Conservation (phyloP, 441 rosid genomes). For the Euphorbia celastroides region DNA sequence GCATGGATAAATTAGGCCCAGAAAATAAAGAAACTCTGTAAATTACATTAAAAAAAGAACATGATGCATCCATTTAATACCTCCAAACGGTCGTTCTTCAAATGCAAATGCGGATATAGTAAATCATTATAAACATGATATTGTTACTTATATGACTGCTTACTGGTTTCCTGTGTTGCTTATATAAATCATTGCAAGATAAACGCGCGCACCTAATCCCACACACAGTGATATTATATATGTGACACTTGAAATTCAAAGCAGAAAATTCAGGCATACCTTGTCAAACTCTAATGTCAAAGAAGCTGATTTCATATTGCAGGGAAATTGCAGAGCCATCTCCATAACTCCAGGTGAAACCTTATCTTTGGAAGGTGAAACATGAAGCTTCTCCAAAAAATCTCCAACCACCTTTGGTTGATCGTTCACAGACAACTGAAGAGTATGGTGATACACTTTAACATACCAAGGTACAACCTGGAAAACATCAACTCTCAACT, state of each 20-base stretch:
- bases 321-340: conserved; percentile 76
- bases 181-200: background rate
- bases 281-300: conserved; percentile 83
- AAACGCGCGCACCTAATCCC: background rate
- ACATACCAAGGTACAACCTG: conserved; percentile 98
- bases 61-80: background rate
- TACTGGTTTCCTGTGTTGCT: background rate
- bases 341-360: conserved; percentile 91
- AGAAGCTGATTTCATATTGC: conserved; percentile 61
- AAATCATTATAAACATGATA: background rate
- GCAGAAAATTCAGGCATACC: conserved; percentile 38
- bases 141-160: background rate
- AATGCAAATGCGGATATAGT: background rate
- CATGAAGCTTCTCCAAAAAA: conserved; percentile 52
- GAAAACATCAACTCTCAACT: conserved; percentile 57
- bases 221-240: too few relatives aligned
- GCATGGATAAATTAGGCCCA: background rate
- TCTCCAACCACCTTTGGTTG: conserved; percentile 40
- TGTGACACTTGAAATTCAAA: too few relatives aligned
- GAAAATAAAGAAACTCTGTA: background rate
- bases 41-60: background rate
- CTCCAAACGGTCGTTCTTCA: background rate
- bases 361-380: conserved; percentile 88
- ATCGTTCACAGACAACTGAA: conserved; percentile 68
- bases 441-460: conserved; percentile 77